Percentiles rank a stretch among this genome's conserved stretches.
phyloP scores from a whole-genome alignment of 1,284 basidiomycete genomes.

The Apiotrichum gamsii region DNA sequence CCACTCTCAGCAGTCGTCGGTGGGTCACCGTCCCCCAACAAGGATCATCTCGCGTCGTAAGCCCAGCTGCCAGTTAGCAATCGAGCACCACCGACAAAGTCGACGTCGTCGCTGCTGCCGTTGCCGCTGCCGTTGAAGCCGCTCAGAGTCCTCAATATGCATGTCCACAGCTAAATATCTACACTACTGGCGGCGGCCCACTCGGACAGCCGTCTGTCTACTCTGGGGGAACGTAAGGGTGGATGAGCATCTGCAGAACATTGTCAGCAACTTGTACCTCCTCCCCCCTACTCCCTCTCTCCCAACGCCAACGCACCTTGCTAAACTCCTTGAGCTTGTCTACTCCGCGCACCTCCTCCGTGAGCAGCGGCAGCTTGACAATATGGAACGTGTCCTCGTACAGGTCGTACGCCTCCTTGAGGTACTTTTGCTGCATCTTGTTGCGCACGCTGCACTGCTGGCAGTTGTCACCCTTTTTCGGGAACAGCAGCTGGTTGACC shows the following conservation, averaged over 20 bases:
- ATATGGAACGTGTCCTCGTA: slow-evolving; percentile 98
- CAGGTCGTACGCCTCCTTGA: slow-evolving; percentile 86
- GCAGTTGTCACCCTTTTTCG: slow-evolving; percentile 80
- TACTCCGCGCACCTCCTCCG: slow-evolving; percentile 92
- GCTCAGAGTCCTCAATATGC: too few relatives aligned
- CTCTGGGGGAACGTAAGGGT: slow-evolving; percentile 23
- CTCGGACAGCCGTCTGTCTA: slow-evolving; percentile 4
- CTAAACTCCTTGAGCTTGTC: slow-evolving; percentile 87
- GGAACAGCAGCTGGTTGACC: slow-evolving; percentile 94
- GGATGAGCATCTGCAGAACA: slow-evolving; percentile 20
- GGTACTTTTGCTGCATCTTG: slow-evolving; percentile 97
- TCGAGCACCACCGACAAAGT: too few relatives aligned
- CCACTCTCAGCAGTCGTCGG: too few relatives aligned
- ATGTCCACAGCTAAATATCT: background rate
- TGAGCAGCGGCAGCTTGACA: slow-evolving; percentile 81
- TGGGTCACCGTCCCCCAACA: too few relatives aligned
- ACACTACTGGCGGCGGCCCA: too few relatives aligned
- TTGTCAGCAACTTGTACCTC: background rate
- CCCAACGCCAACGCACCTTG: slow-evolving; percentile 43
- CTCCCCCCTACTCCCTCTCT: slow-evolving; percentile 8
- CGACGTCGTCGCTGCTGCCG: too few relatives aligned
- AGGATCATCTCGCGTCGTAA: too few relatives aligned
- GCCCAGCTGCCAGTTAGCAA: too few relatives aligned
- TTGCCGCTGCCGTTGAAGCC: too few relatives aligned
- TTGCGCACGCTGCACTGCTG: slow-evolving; percentile 91